Evolutionary conservation across 345 rosid species (phyloP), one percentile per base, ranked within the genome.

Genomic region (Erucastrum elatum): DNA sequence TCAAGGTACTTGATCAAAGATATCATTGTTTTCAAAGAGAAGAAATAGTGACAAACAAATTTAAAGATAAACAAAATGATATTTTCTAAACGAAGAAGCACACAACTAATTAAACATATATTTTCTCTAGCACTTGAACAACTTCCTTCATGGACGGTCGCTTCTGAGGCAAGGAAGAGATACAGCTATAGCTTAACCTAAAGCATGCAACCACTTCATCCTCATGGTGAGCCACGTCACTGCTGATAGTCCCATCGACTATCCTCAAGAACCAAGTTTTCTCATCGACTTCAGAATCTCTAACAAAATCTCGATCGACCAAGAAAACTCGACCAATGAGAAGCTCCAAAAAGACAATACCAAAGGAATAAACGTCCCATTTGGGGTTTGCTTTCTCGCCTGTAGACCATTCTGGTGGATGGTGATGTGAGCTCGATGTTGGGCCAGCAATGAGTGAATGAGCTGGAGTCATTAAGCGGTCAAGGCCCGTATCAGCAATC

Each of bases 111-210:
- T 29, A 58, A 66, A 31, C 75, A 27, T 8, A 29, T 44, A 87
- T 64, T 84, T 91, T 92, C 58, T 90, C 98, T 0, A 94, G 81
- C 46, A 87, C 82, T 63, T 89, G 94, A 7, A 83, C 77, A 6
- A 82, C 93, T 79, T 95, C 99, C 74, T 86, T 95, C 94, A 95
- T 91, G 70, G 88, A 63, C 5, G 98, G 97, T 88, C 99, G 92
- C 84, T 83, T 92, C 29, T 87, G 91, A 33, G 99, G 87, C 66
- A 70, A 82, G 71, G 86, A 80, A 8, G 88, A 85, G 44, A 87
- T 92, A 80, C 99, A 95, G 5, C 87, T 76, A 78, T 91, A 83
- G 72, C 91, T 97, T 80, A 95, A 70, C 82, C 82, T 90, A 64
- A 95, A 86, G 55, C 93, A 89, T 77, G 85, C 39, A 64, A 71